Evolutionary conservation across 2,329 filamentous ascomycete species (phyloP), one percentile per base, ranked within the genome.

Genomic region (Cercospora sp.): DNA sequence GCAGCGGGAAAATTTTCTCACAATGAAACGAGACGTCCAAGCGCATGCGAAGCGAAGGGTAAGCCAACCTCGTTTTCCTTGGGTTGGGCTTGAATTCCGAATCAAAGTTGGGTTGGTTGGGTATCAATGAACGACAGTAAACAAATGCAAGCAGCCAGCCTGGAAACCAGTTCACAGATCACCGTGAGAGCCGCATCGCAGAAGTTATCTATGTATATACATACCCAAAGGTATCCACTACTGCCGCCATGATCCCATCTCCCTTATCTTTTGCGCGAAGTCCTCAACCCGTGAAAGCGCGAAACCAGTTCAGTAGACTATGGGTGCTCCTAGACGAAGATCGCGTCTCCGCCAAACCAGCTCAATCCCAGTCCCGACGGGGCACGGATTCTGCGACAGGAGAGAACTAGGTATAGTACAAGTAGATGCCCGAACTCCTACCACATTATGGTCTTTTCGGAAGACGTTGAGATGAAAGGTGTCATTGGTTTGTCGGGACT

Each of bases 381-480:
- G n/a, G n/a, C n/a, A 12, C 12, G 33, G 33, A 12, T 36, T 13
- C 0, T 3, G 36, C 36, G 16, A 39, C 36, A 39, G 36, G 36
- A 39, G n/a, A n/a, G n/a, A n/a, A n/a, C n/a, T n/a, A n/a, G n/a
- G n/a, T n/a, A n/a, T n/a, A n/a, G n/a, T n/a, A n/a, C n/a, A n/a
- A n/a, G n/a, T n/a, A n/a, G 36, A 36, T 42, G 59, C 59, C 59
- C 59, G 36, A 61, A 61, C 59, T 61, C 59, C 59, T 42, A 61
- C 59, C 59, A 61, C 36, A 20, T 42, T 42, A 20, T 9, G 59
- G 23, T 61, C 59, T 26, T 10, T 20, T 28, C 59, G 12, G 18
- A 28, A 23, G 36, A 26, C 16, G 42, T 33, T 60, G 28, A 23
- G 10, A 60, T 58, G 23, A 36, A 18, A 60, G 31, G 26, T 5